A percentile compares a stretch with the other conserved stretches of the same genome.
phyloP scores from a whole-genome alignment of 345 rosid species.

The Linum usitatissimum region DNA sequence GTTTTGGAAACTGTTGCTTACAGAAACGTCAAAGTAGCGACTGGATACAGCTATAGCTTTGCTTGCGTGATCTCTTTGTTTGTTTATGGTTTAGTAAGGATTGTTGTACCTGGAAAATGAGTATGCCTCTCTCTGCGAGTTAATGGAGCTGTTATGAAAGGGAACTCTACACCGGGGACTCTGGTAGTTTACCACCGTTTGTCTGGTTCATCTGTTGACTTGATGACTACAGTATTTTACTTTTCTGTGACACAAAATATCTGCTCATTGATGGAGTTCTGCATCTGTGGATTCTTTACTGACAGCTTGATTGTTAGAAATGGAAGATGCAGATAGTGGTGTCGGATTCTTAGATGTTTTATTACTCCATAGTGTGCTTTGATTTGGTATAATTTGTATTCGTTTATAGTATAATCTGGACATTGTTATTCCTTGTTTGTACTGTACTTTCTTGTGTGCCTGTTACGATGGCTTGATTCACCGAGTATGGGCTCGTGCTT shows the following conservation, averaged over 20 bases:
- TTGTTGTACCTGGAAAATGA: too few species aligned
- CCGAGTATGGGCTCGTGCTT: conserved; percentile 6
- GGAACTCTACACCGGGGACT: background rate
- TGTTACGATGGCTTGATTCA: background rate
- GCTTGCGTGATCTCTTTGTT: background rate
- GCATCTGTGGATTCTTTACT: background rate
- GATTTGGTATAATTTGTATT: background rate
- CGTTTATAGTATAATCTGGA: too few species aligned
- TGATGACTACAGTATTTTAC: background rate
- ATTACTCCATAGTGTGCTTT: background rate
- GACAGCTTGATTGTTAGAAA: background rate
- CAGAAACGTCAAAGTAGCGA: background rate
- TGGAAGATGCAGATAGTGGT: background rate
- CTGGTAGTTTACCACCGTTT: too few species aligned
- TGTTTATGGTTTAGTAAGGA: background rate
- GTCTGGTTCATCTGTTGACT: background rate
- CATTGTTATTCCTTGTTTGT: too few species aligned
- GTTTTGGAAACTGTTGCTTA: background rate
- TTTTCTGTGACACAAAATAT: background rate
- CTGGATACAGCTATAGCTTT: background rate
- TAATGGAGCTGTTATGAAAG: too few species aligned
- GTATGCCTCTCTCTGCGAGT: too few species aligned
- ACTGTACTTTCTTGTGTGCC: background rate
- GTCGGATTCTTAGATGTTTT: background rate
- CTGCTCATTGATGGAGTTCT: background rate